phyloP scores from a whole-genome alignment of 805 yeast genomes.

The Starmerella bombicola region DNA sequence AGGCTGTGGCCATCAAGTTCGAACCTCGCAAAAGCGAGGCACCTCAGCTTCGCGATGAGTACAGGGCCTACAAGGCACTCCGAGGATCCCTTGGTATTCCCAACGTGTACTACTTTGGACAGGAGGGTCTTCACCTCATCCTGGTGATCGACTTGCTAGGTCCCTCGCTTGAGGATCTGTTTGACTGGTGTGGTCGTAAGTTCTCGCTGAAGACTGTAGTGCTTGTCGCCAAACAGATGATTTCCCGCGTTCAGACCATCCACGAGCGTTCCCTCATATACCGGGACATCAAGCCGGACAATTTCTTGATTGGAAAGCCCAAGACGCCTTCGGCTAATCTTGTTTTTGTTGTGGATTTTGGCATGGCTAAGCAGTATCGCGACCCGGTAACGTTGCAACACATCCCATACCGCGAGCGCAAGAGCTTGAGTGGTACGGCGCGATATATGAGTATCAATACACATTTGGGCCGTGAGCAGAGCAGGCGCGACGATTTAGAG shows the following conservation, averaged over 20 bases:
- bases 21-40: conserved; percentile 94
- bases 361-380: conserved; percentile 96
- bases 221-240: conserved; percentile 92
- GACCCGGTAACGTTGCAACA: conserved; percentile 93
- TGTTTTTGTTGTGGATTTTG: conserved; percentile 88
- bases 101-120: conserved; percentile 95
- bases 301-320: conserved; percentile 85
- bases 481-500: conserved; percentile 92
- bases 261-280: conserved; percentile 86
- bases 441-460: conserved; percentile 96
- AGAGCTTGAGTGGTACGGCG: conserved; percentile 95
- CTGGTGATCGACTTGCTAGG: conserved; percentile 89
- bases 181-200: conserved; percentile 95
- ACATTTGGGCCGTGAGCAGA: conserved; percentile 92
- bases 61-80: conserved; percentile 81
- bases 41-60: conserved; percentile 93
- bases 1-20: conserved; percentile 91
- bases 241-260: conserved; percentile 67
- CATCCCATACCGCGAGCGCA: conserved; percentile 92
- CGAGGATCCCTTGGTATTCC: conserved; percentile 81
- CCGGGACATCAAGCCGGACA: conserved; percentile 96
- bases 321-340: conserved; percentile 70
- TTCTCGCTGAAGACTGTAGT: conserved; percentile 81
- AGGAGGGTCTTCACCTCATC: conserved; percentile 93
- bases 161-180: conserved; percentile 88